Evolutionary conservation across 1,284 basidiomycete species (phyloP), one percentile per base, ranked within the genome.

Genomic region (Ganoderma resinaceum): DNA sequence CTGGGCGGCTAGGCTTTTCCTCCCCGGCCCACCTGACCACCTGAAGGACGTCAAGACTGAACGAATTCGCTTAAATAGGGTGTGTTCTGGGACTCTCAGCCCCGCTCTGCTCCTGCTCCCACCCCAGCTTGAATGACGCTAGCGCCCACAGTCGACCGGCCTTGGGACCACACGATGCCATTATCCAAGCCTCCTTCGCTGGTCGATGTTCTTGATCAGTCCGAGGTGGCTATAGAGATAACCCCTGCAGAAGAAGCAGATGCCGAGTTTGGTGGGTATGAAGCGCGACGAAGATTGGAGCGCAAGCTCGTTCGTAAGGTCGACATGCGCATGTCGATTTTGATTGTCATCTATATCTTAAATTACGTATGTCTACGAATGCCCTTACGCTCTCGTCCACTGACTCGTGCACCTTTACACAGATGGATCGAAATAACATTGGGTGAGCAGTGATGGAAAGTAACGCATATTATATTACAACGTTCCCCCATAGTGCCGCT

Each of bases 341-440:
- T 92, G 29, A 80, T 92, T 37, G 72, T 91, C 16, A 88, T 92
- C 16, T 91, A 91, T 73, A 88, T 91, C 64, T 80, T 92, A 60
- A 92, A 91, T 78, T 90, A 82, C 68, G 89, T 89, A 72, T 77
- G 85, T 81, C 38, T 35, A 38, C 12, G 14, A 9, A 3, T 12
- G 18, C 2, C 23, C n/a, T 12, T 37, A 3, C 23, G 20, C 2
- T 14, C 37, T 31, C 7, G 35, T 35, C 12, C 1, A 6, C 16
- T n/a, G n/a, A 14, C 57, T 37, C 11, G 20, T 38, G 18, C 23
- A 14, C 2, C 14, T n/a, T 23, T 18, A 7, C 3, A 20, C 29
- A 91, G 82, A 85, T 92, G 69, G 91, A 92, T 75, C 83, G 90
- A 62, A 91, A 89, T 75, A 91, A 91, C 77, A 87, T 84, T 63